Evolutionary conservation across 768 basidiomycete species (phyloP).

Genomic region (Phylloporus sp.): DNA sequence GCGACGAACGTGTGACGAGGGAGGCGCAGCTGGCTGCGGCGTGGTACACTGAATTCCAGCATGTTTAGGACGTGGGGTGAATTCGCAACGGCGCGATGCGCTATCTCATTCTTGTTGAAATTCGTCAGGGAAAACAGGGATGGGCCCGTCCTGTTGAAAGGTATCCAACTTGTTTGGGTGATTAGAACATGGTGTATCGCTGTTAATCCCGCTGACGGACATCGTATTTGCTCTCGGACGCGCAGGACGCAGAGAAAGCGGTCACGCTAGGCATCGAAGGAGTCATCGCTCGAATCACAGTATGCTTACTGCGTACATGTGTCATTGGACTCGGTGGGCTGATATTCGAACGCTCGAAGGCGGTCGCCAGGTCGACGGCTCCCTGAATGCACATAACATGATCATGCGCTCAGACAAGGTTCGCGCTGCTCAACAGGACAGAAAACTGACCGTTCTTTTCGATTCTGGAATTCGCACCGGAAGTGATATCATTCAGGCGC

Average conservation of each 20-base stretch:
- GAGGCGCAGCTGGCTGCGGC: constrained; percentile 46
- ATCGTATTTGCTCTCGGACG: neutral
- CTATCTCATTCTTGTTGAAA: no score
- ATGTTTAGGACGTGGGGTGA: no score
- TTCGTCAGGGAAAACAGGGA: constrained; percentile 72
- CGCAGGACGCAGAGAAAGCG: constrained; percentile 48
- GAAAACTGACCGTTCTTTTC: constrained; percentile 64
- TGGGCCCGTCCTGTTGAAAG: constrained; percentile 72
- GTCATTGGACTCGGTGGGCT: neutral
- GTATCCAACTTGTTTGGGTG: constrained; percentile 62
- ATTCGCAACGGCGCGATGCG: no score
- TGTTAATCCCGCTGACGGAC: neutral
- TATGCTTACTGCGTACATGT: neutral
- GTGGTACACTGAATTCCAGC: no score
- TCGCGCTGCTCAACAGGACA: constrained; percentile 50
- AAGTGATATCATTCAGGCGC: constrained; percentile 76
- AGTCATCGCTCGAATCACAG: constrained; percentile 45
- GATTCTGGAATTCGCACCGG: constrained; percentile 77
- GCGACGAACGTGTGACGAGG: constrained; percentile 41
- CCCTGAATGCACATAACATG: constrained; percentile 63
- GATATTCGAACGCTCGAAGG: constrained; percentile 34
- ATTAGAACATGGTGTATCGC: constrained; percentile 13
- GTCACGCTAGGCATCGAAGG: constrained; percentile 40
- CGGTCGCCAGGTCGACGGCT: constrained; percentile 75
- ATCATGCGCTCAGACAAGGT: constrained; percentile 63